Conservation (phyloP, 148 eudicot species). For the Diospyros lotus region DNA sequence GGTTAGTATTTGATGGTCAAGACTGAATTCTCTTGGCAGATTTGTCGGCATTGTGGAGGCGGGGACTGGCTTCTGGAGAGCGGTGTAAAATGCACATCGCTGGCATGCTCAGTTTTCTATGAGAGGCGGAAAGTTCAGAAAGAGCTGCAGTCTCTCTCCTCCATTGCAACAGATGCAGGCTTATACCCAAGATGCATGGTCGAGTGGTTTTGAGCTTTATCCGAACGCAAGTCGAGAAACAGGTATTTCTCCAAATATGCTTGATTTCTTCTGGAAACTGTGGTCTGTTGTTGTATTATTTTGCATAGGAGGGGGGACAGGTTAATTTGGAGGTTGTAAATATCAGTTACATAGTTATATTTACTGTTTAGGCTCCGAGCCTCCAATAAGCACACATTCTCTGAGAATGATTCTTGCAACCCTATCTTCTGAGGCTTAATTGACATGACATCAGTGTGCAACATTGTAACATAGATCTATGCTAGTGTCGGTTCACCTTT, state of each 20-base stretch:
- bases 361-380: not conserved
- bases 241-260: too few species aligned
- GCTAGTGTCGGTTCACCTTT: too few species aligned
- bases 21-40: conserved; percentile 36
- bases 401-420: too few species aligned
- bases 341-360: not conserved
- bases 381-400: not conserved
- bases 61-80: conserved; percentile 83
- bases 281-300: too few species aligned
- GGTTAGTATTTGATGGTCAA: not conserved
- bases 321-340: not conserved
- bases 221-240: not conserved
- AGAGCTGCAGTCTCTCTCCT: conserved; percentile 63
- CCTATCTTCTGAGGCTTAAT: too few species aligned
- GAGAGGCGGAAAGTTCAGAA: conserved; percentile 88
- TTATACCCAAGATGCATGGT: conserved; percentile 83
- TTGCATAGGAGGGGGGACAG: too few species aligned
- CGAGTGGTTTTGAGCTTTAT: conserved; percentile 67
- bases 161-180: conserved; percentile 49
- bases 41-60: conserved; percentile 94
- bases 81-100: conserved; percentile 82
- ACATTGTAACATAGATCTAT: too few species aligned
- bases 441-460: too few species aligned
- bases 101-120: conserved; percentile 79
- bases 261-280: too few species aligned